A percentile compares a stretch with the other conserved stretches of the same genome.
Evolutionary conservation across 176 grass and related monocot genomes (phyloP).

Genomic region (Alopecurus myosuroides): DNA sequence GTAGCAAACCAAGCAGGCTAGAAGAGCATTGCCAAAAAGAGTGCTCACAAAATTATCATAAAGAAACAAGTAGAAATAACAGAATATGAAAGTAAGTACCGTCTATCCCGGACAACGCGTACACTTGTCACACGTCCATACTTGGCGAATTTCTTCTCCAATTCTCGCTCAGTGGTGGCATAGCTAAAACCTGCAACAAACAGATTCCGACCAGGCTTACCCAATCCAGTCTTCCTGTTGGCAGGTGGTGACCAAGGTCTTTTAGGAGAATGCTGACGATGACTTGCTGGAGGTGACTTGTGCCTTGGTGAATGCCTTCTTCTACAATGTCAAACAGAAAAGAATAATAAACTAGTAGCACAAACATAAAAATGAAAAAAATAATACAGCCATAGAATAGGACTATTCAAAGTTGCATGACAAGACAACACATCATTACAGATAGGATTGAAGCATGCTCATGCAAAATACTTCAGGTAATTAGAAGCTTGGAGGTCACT

Average conservation of each 20-base stretch:
- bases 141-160: constrained; percentile 83
- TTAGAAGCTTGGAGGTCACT: constrained; percentile 9
- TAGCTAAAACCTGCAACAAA: constrained; percentile 97
- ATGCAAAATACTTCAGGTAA: neutral
- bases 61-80: constrained; percentile 15
- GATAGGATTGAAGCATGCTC: constrained; percentile 1
- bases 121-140: constrained; percentile 75
- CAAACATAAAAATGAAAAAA: neutral
- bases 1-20: neutral
- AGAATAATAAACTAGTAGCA: constrained; percentile 7
- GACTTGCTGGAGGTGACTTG: constrained; percentile 58
- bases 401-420: neutral
- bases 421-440: neutral
- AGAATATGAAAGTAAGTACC: constrained; percentile 38
- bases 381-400: neutral
- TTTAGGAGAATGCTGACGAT: constrained; percentile 50
- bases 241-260: constrained; percentile 76
- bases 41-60: neutral
- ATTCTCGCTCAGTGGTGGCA: constrained; percentile 78
- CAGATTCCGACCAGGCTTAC: constrained; percentile 76
- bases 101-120: constrained; percentile 74
- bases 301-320: constrained; percentile 57
- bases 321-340: constrained; percentile 33
- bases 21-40: neutral
- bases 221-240: constrained; percentile 77